Evolutionary conservation across 1,139 yeast genomes (phyloP), one percentile per base, ranked within the genome.

Genomic region (Saccharomyces hybrid): DNA sequence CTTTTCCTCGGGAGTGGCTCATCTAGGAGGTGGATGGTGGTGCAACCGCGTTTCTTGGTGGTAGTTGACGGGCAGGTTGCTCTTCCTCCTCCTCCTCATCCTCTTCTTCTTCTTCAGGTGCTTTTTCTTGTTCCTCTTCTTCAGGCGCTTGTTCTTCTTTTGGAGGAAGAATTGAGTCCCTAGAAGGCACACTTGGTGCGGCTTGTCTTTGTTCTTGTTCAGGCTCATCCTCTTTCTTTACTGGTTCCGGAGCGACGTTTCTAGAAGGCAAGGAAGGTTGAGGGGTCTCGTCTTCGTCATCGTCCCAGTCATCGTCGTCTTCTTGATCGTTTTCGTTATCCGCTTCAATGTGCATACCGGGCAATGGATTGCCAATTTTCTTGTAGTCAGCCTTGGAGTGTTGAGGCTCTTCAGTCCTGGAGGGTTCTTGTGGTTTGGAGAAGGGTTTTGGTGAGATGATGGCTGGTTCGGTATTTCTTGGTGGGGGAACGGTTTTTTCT

Each of bases 21-120:
- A 58, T 56, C 67, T 62, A 56, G 66, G 62, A 55, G 70, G 68
- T 42, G 74, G 71, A 28, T 16, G 67, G 69, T 50, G 74, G 70
- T 23, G 48, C 56, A 13, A 51, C 48, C n/a, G 50, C 41, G 6
- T 55, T 56, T 48, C 60, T 55, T 14, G 57, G 16, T 11, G 59
- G 59, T 47, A 58, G 53, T 41, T 56, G 53, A 14, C 61, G 60
- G 9, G 53, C 53, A 32, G 16, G 16, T 16, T 16, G 16, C 16
- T 55, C 56, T 27, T 46, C 47, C 26, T 48, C 32, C 5, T 55
- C 54, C 38, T 54, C 53, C 50, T 52, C 48, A 46, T 46, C 16
- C 16, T 16, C 16, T 16, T 16, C 51, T 16, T 16, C 16, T 16
- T 16, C 16, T 16, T 16, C 16, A 16, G 16, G 16, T 16, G 16